Percentiles rank a stretch among this genome's conserved stretches.
phyloP scores from a whole-genome alignment of 306 rosid species.

The Pyrus pyrifolia region DNA sequence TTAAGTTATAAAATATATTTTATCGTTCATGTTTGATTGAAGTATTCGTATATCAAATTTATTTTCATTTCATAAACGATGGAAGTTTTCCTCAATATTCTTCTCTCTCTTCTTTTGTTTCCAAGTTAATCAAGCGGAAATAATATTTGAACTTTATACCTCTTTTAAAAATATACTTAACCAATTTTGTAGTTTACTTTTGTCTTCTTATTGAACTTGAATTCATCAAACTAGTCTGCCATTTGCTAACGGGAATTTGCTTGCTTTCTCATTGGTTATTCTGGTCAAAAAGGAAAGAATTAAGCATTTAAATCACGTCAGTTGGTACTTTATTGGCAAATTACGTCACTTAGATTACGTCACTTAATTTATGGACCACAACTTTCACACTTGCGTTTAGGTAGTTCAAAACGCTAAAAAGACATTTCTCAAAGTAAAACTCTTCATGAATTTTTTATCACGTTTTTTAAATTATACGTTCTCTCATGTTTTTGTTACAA shows the following conservation, averaged over 20 bases:
- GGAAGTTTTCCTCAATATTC: too few relatives aligned
- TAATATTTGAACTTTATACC: not conserved
- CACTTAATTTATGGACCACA: not conserved
- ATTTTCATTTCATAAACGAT: too few relatives aligned
- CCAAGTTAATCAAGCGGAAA: too few relatives aligned
- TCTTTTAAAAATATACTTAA: not conserved
- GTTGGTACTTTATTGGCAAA: too few relatives aligned
- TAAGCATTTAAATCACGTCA: not conserved
- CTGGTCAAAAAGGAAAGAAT: not conserved
- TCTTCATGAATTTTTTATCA: too few relatives aligned
- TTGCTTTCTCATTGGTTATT: not conserved
- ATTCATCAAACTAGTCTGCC: not conserved
- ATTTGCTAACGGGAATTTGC: not conserved
- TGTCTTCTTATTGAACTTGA: too few relatives aligned
- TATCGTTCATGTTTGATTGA: too few relatives aligned
- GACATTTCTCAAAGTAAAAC: fast-evolving
- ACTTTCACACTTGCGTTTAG: not conserved
- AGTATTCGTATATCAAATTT: too few relatives aligned
- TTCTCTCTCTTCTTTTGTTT: too few relatives aligned
- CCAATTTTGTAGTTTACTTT: not conserved
- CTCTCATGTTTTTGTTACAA: too few relatives aligned
- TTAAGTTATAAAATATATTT: too few relatives aligned
- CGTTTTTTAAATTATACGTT: fast-evolving
- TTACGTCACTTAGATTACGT: not conserved
- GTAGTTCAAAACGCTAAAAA: too few relatives aligned